phyloP scores from a whole-genome alignment of 1,284 basidiomycete genomes.

The Boletus sp. region DNA sequence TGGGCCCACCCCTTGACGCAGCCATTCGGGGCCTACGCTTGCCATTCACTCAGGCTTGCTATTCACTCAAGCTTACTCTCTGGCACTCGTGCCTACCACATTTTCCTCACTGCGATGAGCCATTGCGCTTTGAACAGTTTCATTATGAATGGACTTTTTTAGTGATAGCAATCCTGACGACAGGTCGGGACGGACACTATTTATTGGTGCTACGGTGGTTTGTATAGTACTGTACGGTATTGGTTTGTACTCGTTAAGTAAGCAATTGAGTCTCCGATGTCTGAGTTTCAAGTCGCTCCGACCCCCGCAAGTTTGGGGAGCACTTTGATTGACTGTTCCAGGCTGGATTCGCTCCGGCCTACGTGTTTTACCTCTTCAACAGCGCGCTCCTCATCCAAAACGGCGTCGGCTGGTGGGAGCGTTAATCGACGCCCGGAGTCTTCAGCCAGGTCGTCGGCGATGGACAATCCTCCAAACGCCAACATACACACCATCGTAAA shows the following conservation, averaged over 20 bases:
- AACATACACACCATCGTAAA: slow-evolving; percentile 76
- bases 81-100: not conserved
- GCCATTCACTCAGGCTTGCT: not conserved
- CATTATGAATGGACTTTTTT: not conserved
- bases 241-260: too few relatives aligned
- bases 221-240: not conserved
- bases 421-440: slow-evolving; percentile 71
- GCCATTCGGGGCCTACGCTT: not conserved
- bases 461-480: slow-evolving; percentile 44
- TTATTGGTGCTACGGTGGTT: not conserved
- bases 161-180: too few relatives aligned
- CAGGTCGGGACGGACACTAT: too few relatives aligned
- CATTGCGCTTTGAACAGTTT: slow-evolving; percentile 11
- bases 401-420: slow-evolving; percentile 71
- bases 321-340: slow-evolving; percentile 26
- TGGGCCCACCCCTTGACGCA: too few relatives aligned
- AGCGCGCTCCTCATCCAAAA: slow-evolving; percentile 45
- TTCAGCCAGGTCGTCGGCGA: slow-evolving; percentile 54
- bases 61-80: not conserved
- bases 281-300: slow-evolving; percentile 21
- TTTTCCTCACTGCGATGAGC: too few relatives aligned
- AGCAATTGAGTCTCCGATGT: slow-evolving; percentile 21
- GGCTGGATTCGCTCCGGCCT: slow-evolving; percentile 35
- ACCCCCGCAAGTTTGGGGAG: slow-evolving; percentile 13
- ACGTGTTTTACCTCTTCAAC: slow-evolving; percentile 28